phyloP scores from a whole-genome alignment of 257 asterid genomes.

The Leonotis leonurus region DNA sequence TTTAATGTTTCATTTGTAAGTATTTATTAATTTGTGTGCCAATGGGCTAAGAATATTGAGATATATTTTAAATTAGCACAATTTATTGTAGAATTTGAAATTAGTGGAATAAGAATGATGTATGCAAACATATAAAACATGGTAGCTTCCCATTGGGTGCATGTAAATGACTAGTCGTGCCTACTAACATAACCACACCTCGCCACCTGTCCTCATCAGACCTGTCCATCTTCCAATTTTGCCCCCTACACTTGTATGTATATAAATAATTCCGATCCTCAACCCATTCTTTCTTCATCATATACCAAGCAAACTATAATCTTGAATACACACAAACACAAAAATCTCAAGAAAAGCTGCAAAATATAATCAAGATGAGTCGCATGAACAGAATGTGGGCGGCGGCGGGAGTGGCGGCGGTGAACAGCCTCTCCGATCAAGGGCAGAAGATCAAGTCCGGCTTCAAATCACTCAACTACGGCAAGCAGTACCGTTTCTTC shows the following conservation, averaged over 20 bases:
- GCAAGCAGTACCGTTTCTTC: conserved; percentile 26
- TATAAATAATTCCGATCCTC: background rate
- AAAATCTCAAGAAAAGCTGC: background rate
- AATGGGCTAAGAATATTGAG: too few relatives aligned
- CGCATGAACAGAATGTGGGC: conserved; percentile 54
- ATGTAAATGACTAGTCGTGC: conserved; percentile 20
- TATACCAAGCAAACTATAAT: background rate
- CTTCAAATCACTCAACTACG: conserved; percentile 33
- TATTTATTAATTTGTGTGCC: too few relatives aligned
- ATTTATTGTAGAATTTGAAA: too few relatives aligned
- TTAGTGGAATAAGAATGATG: too few relatives aligned
- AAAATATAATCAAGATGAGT: conserved; percentile 12
- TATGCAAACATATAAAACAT: too few relatives aligned
- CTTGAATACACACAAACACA: background rate
- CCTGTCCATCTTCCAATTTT: conserved; percentile 9
- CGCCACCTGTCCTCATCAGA: conserved; percentile 1
- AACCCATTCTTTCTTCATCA: too few relatives aligned
- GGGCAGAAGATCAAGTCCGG: conserved; percentile 41
- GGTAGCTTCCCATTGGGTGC: conserved; percentile 14
- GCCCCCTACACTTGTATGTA: background rate
- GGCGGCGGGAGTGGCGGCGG: conserved; percentile 62
- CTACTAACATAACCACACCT: too few relatives aligned
- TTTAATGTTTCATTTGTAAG: too few relatives aligned
- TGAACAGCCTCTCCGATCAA: conserved; percentile 56
- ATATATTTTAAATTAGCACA: too few relatives aligned